These are phyloP conservation scores for Linum usitatissimum DNA, from an alignment of 345 rosid species.

Conservation along the genomic window DNA sequence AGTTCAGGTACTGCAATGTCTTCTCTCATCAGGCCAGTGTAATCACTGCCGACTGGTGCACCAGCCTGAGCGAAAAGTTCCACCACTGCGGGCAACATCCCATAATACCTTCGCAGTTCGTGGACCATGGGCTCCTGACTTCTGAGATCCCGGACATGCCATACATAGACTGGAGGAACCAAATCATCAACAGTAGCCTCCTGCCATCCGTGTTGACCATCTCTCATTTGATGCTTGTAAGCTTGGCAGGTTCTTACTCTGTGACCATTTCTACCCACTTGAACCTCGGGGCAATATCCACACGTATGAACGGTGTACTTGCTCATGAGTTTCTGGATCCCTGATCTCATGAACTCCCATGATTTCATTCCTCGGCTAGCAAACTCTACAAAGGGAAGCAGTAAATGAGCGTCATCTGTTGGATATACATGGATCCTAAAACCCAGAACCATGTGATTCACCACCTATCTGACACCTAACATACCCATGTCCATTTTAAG, in stretches of 20 bases:
- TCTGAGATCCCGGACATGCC: conserved; percentile 27
- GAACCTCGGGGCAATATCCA: conserved; percentile 42
- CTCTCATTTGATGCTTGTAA: conserved; percentile 51
- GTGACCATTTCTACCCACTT: conserved; percentile 44
- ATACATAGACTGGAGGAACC: conserved; percentile 37
- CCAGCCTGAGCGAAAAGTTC: conserved; percentile 45
- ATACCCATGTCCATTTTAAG: background rate
- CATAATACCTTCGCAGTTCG: conserved; percentile 37
- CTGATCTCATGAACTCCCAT: conserved; percentile 32
- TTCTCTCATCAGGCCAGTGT: conserved; percentile 28
- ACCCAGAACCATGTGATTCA: background rate
- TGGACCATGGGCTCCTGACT: conserved; percentile 25
- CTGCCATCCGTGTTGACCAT: conserved; percentile 54
- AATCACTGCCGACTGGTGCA: conserved; percentile 23
- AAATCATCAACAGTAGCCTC: conserved; percentile 40
- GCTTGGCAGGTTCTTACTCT: conserved; percentile 39
- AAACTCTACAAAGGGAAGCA: conserved; percentile 10
- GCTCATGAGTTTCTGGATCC: conserved; percentile 29
- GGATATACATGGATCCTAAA: background rate
- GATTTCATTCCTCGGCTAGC: conserved; percentile 32
- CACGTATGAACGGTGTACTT: conserved; percentile 40
- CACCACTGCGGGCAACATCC: conserved; percentile 37
- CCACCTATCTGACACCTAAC: background rate
- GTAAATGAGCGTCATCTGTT: conserved; percentile 2
- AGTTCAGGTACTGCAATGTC: conserved; percentile 27